A percentile compares a stretch with the other conserved stretches of the same genome.
These are phyloP conservation scores for Suhomyces chickasaworum DNA, from an alignment of 1,139 yeast species.

Conservation along the genomic window DNA sequence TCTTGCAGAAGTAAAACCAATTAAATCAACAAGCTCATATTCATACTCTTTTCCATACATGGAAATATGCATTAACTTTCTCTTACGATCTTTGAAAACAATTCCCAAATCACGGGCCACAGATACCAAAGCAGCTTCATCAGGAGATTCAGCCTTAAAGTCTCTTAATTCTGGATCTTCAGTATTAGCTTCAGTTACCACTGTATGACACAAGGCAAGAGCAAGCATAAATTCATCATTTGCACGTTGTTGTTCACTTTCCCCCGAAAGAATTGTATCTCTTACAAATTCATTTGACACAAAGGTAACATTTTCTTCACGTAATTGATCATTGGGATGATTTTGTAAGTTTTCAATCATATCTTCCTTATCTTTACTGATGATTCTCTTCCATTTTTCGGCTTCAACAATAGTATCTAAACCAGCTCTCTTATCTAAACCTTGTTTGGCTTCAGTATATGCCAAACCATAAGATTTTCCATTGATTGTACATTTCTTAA, in stretches of 20 bases:
- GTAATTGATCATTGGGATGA: slow-evolving; percentile 57
- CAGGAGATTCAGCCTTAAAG: slow-evolving; percentile 96
- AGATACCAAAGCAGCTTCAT: slow-evolving; percentile 92
- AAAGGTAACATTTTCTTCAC: slow-evolving; percentile 73
- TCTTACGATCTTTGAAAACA: slow-evolving; percentile 73
- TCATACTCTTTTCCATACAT: slow-evolving; percentile 74
- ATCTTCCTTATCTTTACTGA: slow-evolving; percentile 58
- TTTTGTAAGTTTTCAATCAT: slow-evolving; percentile 58
- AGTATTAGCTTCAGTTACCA: slow-evolving; percentile 70
- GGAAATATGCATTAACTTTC: slow-evolving; percentile 67
- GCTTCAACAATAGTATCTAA: slow-evolving; percentile 72
- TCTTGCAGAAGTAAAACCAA: slow-evolving; percentile 89
- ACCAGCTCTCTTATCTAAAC: slow-evolving; percentile 86
- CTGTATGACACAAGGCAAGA: slow-evolving; percentile 89
- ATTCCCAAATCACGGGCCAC: slow-evolving; percentile 94
- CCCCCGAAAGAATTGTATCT: slow-evolving; percentile 41
- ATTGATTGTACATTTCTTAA: slow-evolving; percentile 85
- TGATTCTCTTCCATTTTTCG: slow-evolving; percentile 60
- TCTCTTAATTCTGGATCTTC: slow-evolving; percentile 55
- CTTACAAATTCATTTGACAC: slow-evolving; percentile 62
- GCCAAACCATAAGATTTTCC: slow-evolving; percentile 92
- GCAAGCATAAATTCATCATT: slow-evolving; percentile 83
- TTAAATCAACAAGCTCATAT: slow-evolving; percentile 71
- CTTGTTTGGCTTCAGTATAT: slow-evolving; percentile 94
- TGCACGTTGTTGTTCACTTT: slow-evolving; percentile 60